Percentiles rank a stretch among this genome's conserved stretches.
Conservation (phyloP, 2,329 filamentous ascomycete genomes). For the Xylaria sp. region DNA sequence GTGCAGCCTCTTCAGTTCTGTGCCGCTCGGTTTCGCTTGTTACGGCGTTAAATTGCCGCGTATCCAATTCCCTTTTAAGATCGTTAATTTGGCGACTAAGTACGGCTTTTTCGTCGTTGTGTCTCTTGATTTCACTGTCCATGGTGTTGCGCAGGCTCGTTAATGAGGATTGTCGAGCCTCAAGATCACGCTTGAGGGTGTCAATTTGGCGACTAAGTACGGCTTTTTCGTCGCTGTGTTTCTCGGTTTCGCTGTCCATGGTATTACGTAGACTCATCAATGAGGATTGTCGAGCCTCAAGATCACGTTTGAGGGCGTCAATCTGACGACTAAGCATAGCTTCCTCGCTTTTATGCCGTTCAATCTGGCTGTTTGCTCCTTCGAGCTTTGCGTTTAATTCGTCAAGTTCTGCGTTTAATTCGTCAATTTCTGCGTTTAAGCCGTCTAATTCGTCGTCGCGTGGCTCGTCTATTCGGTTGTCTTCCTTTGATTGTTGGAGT, state of each 20-base stretch:
- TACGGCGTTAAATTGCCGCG: constrained; percentile 62
- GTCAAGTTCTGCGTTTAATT: constrained; percentile 60
- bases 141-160: constrained; percentile 70
- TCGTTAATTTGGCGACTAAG: constrained; percentile 74
- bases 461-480: constrained; percentile 72
- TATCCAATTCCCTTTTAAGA: constrained; percentile 2
- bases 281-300: not conserved
- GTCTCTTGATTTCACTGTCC: constrained; percentile 76
- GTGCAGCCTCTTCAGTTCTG: constrained; percentile 73
- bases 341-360: constrained; percentile 79
- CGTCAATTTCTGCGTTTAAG: constrained; percentile 59
- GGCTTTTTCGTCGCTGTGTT: constrained; percentile 77
- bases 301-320: not conserved
- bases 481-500: constrained; percentile 67
- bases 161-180: constrained; percentile 58
- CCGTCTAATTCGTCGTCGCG: constrained; percentile 67
- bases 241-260: constrained; percentile 76
- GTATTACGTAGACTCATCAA: constrained; percentile 67
- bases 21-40: constrained; percentile 79
- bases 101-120: constrained; percentile 76
- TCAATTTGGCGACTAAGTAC: constrained; percentile 74
- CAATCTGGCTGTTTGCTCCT: constrained; percentile 71
- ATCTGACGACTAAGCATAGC: constrained; percentile 76
- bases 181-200: constrained; percentile 76
- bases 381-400: constrained; percentile 61